These are phyloP conservation scores for Periconia digitata DNA, from an alignment of 2,329 filamentous ascomycete species.

Conservation along the genomic window DNA sequence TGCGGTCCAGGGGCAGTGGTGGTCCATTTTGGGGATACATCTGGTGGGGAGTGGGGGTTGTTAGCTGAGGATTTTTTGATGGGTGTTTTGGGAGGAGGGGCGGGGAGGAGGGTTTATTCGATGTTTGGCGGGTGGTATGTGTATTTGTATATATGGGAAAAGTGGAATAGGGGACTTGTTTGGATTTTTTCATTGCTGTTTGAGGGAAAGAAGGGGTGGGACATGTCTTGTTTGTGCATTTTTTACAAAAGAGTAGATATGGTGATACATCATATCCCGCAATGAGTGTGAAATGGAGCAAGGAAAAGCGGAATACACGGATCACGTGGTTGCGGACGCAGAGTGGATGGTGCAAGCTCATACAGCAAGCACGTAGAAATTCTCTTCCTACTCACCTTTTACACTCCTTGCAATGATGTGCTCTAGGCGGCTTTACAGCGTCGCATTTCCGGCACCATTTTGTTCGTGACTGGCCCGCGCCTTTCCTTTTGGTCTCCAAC, in stretches of 20 bases:
- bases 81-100: neutral
- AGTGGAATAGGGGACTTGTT: neutral
- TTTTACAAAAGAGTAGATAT: no score
- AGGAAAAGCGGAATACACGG: no score
- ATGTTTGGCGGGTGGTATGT: no score
- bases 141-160: neutral
- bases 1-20: conserved; percentile 82
- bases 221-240: no score
- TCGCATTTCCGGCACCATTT: conserved; percentile 78
- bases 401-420: conserved; percentile 81
- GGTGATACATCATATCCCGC: no score
- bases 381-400: conserved; percentile 51
- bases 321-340: neutral
- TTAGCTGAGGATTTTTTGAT: neutral
- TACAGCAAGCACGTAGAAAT: neutral
- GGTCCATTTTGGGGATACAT: conserved; percentile 80
- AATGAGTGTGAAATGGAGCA: no score
- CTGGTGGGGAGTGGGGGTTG: conserved; percentile 33
- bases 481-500: neutral
- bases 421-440: conserved; percentile 71
- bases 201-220: no score
- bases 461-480: conserved; percentile 26
- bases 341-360: neutral
- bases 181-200: no score
- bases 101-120: no score